Evolutionary conservation across 2,329 filamentous ascomycete genomes (phyloP).

Genomic region (Lachnum nothofagi): DNA sequence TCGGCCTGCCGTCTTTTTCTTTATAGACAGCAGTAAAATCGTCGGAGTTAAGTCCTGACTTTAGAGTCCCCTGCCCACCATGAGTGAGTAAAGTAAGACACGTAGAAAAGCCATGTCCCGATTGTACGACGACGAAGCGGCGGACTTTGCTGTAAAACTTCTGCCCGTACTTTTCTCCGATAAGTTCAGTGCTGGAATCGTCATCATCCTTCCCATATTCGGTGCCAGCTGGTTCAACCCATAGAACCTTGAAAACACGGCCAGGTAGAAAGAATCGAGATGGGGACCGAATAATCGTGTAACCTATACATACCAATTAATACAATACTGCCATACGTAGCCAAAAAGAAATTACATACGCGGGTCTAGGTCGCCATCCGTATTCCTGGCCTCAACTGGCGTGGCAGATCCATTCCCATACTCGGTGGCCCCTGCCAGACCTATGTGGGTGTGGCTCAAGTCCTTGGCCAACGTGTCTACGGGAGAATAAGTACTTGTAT

Average conservation of each 20-base stretch:
- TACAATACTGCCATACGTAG: no score
- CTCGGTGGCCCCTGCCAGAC: no score
- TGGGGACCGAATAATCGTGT: neutral
- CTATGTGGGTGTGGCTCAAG: no score
- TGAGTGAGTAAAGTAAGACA: constrained; percentile 23
- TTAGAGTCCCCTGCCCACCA: constrained; percentile 7
- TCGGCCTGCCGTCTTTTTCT: neutral
- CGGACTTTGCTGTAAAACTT: constrained; percentile 6
- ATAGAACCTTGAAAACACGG: constrained; percentile 14
- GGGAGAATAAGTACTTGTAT: no score
- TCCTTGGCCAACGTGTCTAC: no score
- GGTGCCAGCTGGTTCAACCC: constrained; percentile 15
- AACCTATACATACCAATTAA: neutral
- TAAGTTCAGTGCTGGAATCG: neutral
- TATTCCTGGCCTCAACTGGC: no score
- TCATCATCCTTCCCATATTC: neutral
- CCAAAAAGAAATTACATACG: no score
- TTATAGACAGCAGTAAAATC: constrained; percentile 16
- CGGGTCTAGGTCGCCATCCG: no score
- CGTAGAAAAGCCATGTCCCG: constrained; percentile 3
- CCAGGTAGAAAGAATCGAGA: constrained; percentile 15
- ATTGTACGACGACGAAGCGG: constrained; percentile 13
- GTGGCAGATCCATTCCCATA: no score
- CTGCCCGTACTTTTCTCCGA: neutral
- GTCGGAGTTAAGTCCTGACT: constrained; percentile 8